Evolutionary conservation across 2,329 filamentous ascomycete species (phyloP), one percentile per base, ranked within the genome.

Genomic region (Phyllosticta ampelicida): DNA sequence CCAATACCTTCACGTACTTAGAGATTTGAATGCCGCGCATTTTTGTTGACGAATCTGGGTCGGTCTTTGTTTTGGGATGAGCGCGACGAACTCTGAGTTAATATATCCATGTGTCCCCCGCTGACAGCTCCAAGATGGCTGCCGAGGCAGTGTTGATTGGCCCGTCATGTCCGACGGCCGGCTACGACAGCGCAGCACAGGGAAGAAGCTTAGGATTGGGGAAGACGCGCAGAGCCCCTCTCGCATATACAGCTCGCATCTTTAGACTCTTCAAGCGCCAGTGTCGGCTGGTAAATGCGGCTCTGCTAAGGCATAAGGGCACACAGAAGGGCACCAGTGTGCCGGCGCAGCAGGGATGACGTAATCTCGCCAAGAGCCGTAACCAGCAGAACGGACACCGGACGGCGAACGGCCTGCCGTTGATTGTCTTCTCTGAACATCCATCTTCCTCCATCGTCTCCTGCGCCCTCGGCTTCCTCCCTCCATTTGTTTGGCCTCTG

Each of bases 21-120:
- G 78, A 82, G 59, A 90, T 74, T 71, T 89, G 83, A 60, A 90
- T 89, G 66, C 83, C 89, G 65, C 83, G 84, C 88, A 92, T 92
- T n/a, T n/a, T n/a, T 55, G 63, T 84, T 66, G 57, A 18, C 44
- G 20, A 18, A 48, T 44, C 13, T 8, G 8, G n/a, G 36, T 6
- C 13, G 2, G 2, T 4, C 13, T 44, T 44, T 44, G 36, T 6
- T n/a, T 16, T 44, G 13, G 2, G 36, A 44, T 4, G 16, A 44
- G 36, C n/a, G 13, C 13, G 36, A n/a, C 5, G 36, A n/a, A 44
- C 11, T 16, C 5, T n/a, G n/a, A 44, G 36, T 4, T n/a, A 44
- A n/a, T 44, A 44, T n/a, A 44, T 44, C 16, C 13, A 6, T 5
- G 16, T n/a, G 36, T n/a, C 36, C 13, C 36, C 36, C 36, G 36